These are phyloP conservation scores for Acanthamoeba royreba DNA, from an alignment of 208 protist genomes.

Conservation along the genomic window DNA sequence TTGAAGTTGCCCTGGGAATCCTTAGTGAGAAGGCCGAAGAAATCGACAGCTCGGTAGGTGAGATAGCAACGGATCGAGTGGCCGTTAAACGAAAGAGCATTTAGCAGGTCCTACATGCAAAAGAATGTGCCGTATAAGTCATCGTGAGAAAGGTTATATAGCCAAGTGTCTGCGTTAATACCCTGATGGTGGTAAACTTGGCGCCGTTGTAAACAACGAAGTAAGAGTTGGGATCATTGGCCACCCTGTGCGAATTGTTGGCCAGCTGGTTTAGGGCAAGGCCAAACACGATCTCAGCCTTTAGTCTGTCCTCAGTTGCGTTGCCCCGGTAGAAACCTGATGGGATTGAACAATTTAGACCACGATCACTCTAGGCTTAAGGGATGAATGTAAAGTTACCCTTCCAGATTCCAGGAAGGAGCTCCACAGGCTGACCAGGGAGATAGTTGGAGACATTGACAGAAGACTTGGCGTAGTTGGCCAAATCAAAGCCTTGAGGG, in stretches of 20 bases:
- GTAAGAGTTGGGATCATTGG: not conserved
- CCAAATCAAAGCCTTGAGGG: constrained; percentile 4
- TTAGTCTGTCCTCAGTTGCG: not conserved
- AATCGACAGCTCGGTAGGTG: constrained; percentile 41
- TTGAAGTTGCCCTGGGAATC: not conserved
- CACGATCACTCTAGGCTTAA: not conserved
- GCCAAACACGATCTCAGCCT: constrained; percentile 33
- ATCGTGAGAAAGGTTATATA: not conserved
- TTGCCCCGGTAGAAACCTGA: constrained; percentile 48
- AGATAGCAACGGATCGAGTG: constrained; percentile 31
- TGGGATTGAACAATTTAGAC: not conserved
- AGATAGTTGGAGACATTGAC: constrained; percentile 29
- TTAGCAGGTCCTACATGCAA: not conserved
- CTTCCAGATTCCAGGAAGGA: constrained; percentile 29
- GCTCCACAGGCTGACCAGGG: not conserved
- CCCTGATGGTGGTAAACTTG: not conserved
- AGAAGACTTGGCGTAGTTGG: not conserved
- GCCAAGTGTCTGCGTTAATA: too few relatives aligned
- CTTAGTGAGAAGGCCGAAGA: constrained; percentile 27
- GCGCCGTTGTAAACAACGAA: not conserved
- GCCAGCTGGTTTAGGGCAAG: constrained; percentile 43
- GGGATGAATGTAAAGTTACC: not conserved
- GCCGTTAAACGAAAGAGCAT: not conserved
- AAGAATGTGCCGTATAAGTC: not conserved
- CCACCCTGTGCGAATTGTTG: constrained; percentile 34